phyloP scores from a whole-genome alignment of 2,329 filamentous ascomycete genomes.

The Colletotrichum sp. region DNA sequence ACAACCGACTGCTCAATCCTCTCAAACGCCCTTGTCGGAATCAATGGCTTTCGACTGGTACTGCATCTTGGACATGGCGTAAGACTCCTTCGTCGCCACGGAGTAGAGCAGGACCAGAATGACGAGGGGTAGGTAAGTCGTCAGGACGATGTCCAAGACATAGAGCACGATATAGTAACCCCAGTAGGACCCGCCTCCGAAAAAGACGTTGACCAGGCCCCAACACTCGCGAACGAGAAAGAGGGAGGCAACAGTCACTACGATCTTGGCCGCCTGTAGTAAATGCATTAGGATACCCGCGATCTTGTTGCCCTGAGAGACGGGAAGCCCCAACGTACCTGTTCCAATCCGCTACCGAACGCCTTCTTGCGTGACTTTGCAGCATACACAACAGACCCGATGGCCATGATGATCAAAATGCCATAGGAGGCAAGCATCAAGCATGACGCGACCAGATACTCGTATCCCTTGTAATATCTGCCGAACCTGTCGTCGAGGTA shows the following conservation, averaged over 20 bases:
- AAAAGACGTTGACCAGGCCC: neutral
- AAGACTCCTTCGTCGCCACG: neutral
- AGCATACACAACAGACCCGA: neutral
- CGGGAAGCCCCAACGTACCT: neutral
- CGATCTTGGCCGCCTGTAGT: neutral
- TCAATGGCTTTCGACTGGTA: neutral
- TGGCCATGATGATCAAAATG: neutral
- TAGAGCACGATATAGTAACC: no score
- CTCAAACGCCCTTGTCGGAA: neutral
- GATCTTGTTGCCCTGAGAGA: neutral
- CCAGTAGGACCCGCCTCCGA: neutral
- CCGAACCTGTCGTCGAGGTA: neutral
- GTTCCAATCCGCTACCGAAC: neutral
- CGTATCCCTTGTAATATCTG: no score
- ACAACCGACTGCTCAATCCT: rapidly evolving
- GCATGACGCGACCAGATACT: neutral
- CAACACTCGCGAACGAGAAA: neutral
- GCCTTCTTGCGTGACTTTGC: neutral
- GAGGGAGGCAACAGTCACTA: neutral
- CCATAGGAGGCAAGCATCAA: neutral
- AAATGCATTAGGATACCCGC: neutral
- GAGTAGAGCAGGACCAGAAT: neutral
- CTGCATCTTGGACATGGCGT: neutral
- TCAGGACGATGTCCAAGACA: neutral
- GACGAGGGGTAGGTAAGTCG: neutral